Percentiles rank a stretch among this genome's conserved stretches.
Evolutionary conservation across 2,329 filamentous ascomycete genomes (phyloP).

Genomic region (Ophiocordyceps camponoti-rufipedis): DNA sequence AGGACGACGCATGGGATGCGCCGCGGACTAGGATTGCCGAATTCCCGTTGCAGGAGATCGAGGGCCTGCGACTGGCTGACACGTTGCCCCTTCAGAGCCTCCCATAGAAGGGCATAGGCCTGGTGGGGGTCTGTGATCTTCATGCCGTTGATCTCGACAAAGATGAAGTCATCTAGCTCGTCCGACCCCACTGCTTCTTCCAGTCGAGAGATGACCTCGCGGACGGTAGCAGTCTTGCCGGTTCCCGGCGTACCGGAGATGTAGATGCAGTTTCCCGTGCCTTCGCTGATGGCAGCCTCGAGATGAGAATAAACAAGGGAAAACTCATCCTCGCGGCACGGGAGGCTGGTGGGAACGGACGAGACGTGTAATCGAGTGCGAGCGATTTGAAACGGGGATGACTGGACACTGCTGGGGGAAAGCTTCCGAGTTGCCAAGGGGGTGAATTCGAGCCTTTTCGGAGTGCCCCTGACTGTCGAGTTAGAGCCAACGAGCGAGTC

Average conservation of each 20-base stretch:
- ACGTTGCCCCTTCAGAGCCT: slow-evolving; percentile 82
- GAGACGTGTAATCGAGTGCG: slow-evolving; percentile 83
- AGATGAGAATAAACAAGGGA: slow-evolving; percentile 82
- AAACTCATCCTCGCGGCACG: slow-evolving; percentile 86
- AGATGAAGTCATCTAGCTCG: slow-evolving; percentile 95
- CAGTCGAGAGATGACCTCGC: slow-evolving; percentile 78
- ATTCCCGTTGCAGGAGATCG: slow-evolving; percentile 80
- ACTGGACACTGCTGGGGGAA: slow-evolving; percentile 53
- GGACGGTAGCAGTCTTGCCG: slow-evolving; percentile 91
- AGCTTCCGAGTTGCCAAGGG: slow-evolving; percentile 79
- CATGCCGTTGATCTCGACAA: slow-evolving; percentile 99
- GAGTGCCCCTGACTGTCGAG: slow-evolving; percentile 25
- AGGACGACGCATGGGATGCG: slow-evolving; percentile 89
- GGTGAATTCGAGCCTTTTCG: slow-evolving; percentile 80
- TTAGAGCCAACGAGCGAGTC: slow-evolving; percentile 5
- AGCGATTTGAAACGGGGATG: slow-evolving; percentile 82
- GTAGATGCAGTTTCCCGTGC: slow-evolving; percentile 90
- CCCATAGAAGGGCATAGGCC: slow-evolving; percentile 88
- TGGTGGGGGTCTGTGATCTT: slow-evolving; percentile 97
- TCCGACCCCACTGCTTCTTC: slow-evolving; percentile 77
- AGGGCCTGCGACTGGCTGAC: slow-evolving; percentile 85
- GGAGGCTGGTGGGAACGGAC: slow-evolving; percentile 72
- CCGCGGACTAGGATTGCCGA: slow-evolving; percentile 76
- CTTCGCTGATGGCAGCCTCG: slow-evolving; percentile 83
- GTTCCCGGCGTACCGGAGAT: slow-evolving; percentile 98